Conservation (phyloP, 2,329 filamentous ascomycete species). For the Colletotrichum ledebouriae region DNA sequence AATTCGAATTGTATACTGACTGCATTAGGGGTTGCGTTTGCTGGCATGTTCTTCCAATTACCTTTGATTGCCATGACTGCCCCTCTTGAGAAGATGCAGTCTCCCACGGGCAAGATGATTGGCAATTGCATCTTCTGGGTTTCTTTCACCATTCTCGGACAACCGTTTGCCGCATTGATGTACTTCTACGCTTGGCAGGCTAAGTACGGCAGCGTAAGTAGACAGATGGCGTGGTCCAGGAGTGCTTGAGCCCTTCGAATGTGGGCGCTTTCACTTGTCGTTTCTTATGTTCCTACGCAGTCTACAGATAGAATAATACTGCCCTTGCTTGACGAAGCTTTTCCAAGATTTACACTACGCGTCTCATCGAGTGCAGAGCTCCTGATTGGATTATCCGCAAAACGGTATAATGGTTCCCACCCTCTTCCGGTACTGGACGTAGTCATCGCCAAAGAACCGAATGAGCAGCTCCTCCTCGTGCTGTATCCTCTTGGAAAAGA, state of each 20-base stretch:
- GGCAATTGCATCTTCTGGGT: slow-evolving; percentile 98
- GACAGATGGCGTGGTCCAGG: slow-evolving; percentile 46
- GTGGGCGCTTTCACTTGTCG: not conserved
- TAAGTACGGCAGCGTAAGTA: slow-evolving; percentile 89
- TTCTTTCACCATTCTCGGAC: slow-evolving; percentile 93
- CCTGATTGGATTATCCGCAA: slow-evolving; percentile 25
- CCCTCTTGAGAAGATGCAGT: slow-evolving; percentile 82
- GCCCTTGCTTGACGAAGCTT: not conserved
- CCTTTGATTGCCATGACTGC: slow-evolving; percentile 87
- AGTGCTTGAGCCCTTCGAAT: not conserved
- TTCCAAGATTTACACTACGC: too few relatives aligned
- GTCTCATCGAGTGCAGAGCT: too few relatives aligned
- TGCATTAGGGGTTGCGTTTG: slow-evolving; percentile 82
- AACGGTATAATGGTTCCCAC: slow-evolving; percentile 88
- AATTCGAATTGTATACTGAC: not conserved
- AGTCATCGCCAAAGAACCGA: slow-evolving; percentile 87
- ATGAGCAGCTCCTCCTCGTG: slow-evolving; percentile 85
- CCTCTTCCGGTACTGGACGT: slow-evolving; percentile 77
- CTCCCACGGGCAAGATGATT: slow-evolving; percentile 80
- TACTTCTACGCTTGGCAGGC: slow-evolving; percentile 99
- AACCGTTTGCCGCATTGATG: slow-evolving; percentile 90
- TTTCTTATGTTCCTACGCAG: slow-evolving; percentile 7
- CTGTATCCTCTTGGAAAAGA: slow-evolving; percentile 81
- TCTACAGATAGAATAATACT: slow-evolving; percentile 3
- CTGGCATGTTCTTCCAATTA: slow-evolving; percentile 94